Evolutionary conservation across 306 rosid genomes (phyloP), one percentile per base, ranked within the genome.

Genomic region (Parietaria judaica): DNA sequence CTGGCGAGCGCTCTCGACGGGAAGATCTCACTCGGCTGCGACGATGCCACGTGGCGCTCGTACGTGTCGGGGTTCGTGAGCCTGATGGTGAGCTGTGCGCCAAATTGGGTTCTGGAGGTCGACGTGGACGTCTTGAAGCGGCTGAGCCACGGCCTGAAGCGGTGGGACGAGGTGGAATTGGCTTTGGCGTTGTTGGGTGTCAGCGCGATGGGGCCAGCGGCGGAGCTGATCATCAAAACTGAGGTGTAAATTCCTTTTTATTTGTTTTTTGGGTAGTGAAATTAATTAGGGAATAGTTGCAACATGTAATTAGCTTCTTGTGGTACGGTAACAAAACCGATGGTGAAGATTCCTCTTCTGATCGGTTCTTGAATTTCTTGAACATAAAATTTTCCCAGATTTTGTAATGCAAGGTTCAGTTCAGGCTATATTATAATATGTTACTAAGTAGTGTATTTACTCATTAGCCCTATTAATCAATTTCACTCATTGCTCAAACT

Each of bases 1-100:
- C 80, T 92, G n/a, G 98, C 98, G 3, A 80, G 95, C 69, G 96
- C 90, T 52, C 85, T 88, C 37, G 90, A 88, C 57, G 94, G 98
- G 73, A 92, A 92, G 76, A 88, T 86, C 80, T 88, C 95, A 14
- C 94, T 86, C 4, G 95, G 96, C 60, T 88, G 95, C 58, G 90
- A 86, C 80, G 75, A 81, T 5, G 88, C 94, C 47, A 88, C 86
- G 14, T 92, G 99, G 99, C 92, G 78, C 8, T 92, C 96, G 15
- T 92, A 92, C 14, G 95, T 86, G 38, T 87, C 90, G 0, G 86
- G 88, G 36, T 92, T 88, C 36, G 84, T 86, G 68, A 92, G 95
- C 75, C 72, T 88, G 60, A 84, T 92, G 96, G 89, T 88, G 38
- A 76, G 80, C 60, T 85, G 94, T 66, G 71, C 86, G 1, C 96